phyloP scores from a whole-genome alignment of 805 yeast genomes.

The Cyberlindnera meyerae region DNA sequence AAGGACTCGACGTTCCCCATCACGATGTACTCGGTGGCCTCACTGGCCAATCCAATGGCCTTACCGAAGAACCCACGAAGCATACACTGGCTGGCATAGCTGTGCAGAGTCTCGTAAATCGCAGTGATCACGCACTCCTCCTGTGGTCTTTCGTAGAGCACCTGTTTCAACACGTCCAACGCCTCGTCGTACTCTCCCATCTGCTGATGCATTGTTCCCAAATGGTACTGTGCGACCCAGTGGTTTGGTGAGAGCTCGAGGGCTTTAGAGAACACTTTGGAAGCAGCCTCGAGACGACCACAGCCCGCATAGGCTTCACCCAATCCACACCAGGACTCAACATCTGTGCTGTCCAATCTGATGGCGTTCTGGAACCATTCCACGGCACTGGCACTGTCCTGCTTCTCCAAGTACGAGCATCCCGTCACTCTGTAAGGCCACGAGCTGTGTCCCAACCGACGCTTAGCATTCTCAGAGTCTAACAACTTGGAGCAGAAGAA shows the following conservation, averaged over 20 bases:
- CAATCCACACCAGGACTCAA: slow-evolving; percentile 87
- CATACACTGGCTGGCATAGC: slow-evolving; percentile 48
- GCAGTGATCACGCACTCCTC: slow-evolving; percentile 50
- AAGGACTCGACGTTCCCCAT: slow-evolving; percentile 40
- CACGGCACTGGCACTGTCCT: slow-evolving; percentile 73
- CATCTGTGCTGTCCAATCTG: slow-evolving; percentile 59
- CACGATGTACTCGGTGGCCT: slow-evolving; percentile 41
- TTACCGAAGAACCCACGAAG: slow-evolving; percentile 62
- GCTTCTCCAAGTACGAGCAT: slow-evolving; percentile 63
- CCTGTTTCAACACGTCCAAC: slow-evolving; percentile 37
- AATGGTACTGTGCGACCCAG: slow-evolving; percentile 61
- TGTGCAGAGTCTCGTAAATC: slow-evolving; percentile 51
- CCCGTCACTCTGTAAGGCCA: slow-evolving; percentile 95
- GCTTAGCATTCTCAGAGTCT: slow-evolving; percentile 54
- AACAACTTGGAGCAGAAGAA: slow-evolving; percentile 63
- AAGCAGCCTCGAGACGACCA: slow-evolving; percentile 84
- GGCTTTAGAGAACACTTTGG: slow-evolving; percentile 73
- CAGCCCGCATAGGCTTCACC: slow-evolving; percentile 90
- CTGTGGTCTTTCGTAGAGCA: slow-evolving; percentile 40
- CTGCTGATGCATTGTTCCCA: slow-evolving; percentile 60
- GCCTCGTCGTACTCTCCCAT: slow-evolving; percentile 66
- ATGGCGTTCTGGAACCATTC: slow-evolving; percentile 86
- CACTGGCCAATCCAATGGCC: slow-evolving; percentile 45
- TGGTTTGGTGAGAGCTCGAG: slow-evolving; percentile 45
- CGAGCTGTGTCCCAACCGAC: slow-evolving; percentile 40